phyloP scores from a whole-genome alignment of 2,329 filamentous ascomycete genomes.

The Aspergillus sergii region DNA sequence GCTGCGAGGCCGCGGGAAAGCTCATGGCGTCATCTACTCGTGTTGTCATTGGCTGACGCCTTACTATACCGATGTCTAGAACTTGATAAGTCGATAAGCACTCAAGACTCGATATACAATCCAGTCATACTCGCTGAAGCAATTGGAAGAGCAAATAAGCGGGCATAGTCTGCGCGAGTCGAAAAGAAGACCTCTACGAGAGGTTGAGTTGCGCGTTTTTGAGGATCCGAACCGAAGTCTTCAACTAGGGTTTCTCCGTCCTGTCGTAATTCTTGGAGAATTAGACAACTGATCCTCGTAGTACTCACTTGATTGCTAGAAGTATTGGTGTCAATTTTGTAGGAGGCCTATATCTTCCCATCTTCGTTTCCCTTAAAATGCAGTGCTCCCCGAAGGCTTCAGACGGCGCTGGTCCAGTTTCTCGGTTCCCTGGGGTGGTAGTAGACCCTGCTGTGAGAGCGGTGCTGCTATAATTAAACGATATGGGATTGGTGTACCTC shows the following conservation, averaged over 20 bases:
- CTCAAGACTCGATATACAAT: too few relatives aligned
- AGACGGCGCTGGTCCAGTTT: background rate
- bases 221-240: background rate
- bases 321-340: background rate
- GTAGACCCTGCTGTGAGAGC: background rate
- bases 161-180: background rate
- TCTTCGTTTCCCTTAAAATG: background rate
- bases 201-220: background rate
- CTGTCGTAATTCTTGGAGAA: background rate
- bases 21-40: slow-evolving; percentile 2
- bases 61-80: background rate
- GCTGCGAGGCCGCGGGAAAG: background rate
- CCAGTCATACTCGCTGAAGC: background rate
- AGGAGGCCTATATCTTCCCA: too few relatives aligned
- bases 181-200: background rate
- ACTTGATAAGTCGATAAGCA: background rate
- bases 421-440: background rate
- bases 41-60: background rate
- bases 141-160: background rate
- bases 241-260: background rate
- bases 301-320: too few relatives aligned
- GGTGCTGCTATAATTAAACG: background rate
- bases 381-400: background rate
- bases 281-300: background rate
- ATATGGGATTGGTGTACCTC: background rate